Evolutionary conservation across 2,329 filamentous ascomycete genomes (phyloP).

Genomic region (Tolypocladium paradoxum): DNA sequence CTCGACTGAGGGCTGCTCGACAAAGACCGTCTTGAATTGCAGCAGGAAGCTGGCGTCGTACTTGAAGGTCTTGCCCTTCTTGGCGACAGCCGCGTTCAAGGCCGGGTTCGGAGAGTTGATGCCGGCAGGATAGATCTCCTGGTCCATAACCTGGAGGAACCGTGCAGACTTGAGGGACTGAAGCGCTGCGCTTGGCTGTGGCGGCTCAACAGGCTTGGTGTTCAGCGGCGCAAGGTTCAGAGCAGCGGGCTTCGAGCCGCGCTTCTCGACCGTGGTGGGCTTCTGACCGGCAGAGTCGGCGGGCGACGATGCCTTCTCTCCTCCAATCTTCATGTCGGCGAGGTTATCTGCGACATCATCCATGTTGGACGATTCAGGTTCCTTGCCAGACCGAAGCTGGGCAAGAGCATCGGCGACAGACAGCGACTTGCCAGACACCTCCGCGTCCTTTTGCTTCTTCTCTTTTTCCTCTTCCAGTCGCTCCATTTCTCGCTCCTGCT

Average conservation of each 20-base stretch:
- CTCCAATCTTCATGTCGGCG: slow-evolving; percentile 36
- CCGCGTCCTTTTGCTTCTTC: slow-evolving; percentile 38
- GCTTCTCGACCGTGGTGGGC: slow-evolving; percentile 47
- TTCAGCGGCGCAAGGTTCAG: slow-evolving; percentile 78
- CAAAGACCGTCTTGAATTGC: slow-evolving; percentile 93
- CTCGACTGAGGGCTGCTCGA: slow-evolving; percentile 88
- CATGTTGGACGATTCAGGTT: slow-evolving; percentile 25
- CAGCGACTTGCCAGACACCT: slow-evolving; percentile 35
- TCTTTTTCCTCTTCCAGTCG: slow-evolving; percentile 62
- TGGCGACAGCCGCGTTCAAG: slow-evolving; percentile 67
- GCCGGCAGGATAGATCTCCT: slow-evolving; percentile 71
- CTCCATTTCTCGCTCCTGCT: slow-evolving; percentile 64
- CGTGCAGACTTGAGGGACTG: slow-evolving; percentile 87
- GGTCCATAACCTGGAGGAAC: slow-evolving; percentile 70
- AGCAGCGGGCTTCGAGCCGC: slow-evolving; percentile 63
- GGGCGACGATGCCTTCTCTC: slow-evolving; percentile 31
- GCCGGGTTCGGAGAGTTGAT: slow-evolving; percentile 87
- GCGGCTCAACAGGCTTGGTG: slow-evolving; percentile 76
- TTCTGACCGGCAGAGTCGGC: slow-evolving; percentile 38
- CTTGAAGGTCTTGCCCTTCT: slow-evolving; percentile 76
- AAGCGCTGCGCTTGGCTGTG: slow-evolving; percentile 87
- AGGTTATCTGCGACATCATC: slow-evolving; percentile 37
- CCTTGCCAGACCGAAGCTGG: slow-evolving; percentile 27
- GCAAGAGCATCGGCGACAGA: slow-evolving; percentile 43
- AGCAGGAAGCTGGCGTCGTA: slow-evolving; percentile 94